Base-by-base conservation (phyloP, 1,284 basidiomycete genomes). In the Pyrrhoderma noxium region DNA sequence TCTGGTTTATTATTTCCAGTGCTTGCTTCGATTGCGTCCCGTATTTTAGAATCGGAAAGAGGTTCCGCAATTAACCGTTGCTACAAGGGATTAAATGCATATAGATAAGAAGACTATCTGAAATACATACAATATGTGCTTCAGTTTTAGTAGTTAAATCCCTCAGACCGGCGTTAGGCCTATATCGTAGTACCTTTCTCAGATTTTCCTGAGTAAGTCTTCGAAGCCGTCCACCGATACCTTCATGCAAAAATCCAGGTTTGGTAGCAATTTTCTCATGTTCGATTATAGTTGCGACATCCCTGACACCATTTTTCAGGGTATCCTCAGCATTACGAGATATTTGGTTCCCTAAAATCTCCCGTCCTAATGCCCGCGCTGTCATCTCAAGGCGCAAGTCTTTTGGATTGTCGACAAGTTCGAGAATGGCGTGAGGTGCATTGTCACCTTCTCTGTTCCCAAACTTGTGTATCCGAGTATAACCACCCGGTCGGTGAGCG, bases 401-500 rank as follows among this genome's bases (percentile, higher is more conserved):
- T 55, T 80, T 76, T 8, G 93, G 90, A 61, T 90, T 89, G 71
- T 99, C 96, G 27, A 99, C 95, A 4, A 99, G 75, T 67, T 96
- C 90, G 40, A 99, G 69, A 53, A 99, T 80, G 2, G 95, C 95
- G 57, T 86, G 78, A 1, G 93, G 92, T 25, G 96, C 96, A 64
- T 96, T 90, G 73, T 99, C 96, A 21, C 94, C 93, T 52, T 73
- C 76, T 16, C 95, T 80, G 65, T 87, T 80, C 37, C 95, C 96
- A 59, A 84, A 89, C 64, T 87, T 90, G 65, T 93, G 85, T 57
- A 99, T 85, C 22, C 96, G 83, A 5, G 96, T 99, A 72, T 98
- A 99, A 5, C 96, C 96, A 8, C 96, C 96, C 3, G 85, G 85
- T 3, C 96, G 80, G 18, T 76, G 64, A 1, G 80, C 76, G 68